phyloP scores from a whole-genome alignment of 1,139 yeast genomes.

The Blastobotrys serpentis region DNA sequence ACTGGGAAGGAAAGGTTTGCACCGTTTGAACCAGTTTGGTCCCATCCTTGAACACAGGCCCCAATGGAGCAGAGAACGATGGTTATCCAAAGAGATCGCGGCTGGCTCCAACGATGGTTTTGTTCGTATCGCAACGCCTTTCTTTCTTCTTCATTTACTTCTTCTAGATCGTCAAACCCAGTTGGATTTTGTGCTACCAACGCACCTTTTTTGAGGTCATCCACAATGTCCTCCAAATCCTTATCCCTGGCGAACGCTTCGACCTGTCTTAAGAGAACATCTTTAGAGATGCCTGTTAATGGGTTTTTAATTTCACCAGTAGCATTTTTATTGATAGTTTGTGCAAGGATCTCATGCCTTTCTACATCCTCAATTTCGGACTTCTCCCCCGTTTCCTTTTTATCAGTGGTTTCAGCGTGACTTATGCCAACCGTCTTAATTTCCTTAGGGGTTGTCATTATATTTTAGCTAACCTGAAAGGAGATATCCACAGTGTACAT shows the following conservation, averaged over 20 bases:
- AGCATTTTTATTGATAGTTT: constrained; percentile 5
- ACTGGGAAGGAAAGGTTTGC: constrained; percentile 71
- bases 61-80: constrained; percentile 77
- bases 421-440: not conserved
- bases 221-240: constrained; percentile 20
- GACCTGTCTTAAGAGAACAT: constrained; percentile 21
- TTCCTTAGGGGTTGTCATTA: not conserved
- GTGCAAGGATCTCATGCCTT: not conserved
- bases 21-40: constrained; percentile 82
- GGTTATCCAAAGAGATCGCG: constrained; percentile 56
- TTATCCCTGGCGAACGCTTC: constrained; percentile 22
- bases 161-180: constrained; percentile 41
- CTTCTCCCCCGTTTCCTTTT: not conserved
- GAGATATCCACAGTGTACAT: no score
- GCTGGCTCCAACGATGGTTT: constrained; percentile 65
- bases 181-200: constrained; percentile 26
- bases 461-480: no score
- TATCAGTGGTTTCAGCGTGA: not conserved
- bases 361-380: not conserved
- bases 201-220: constrained; percentile 24
- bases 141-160: constrained; percentile 63
- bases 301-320: constrained; percentile 22
- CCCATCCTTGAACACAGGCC: constrained; percentile 92
- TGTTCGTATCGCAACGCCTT: constrained; percentile 50
- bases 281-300: constrained; percentile 21